Conservation (phyloP, 805 yeast species). For the Saturnispora zaruensis region DNA sequence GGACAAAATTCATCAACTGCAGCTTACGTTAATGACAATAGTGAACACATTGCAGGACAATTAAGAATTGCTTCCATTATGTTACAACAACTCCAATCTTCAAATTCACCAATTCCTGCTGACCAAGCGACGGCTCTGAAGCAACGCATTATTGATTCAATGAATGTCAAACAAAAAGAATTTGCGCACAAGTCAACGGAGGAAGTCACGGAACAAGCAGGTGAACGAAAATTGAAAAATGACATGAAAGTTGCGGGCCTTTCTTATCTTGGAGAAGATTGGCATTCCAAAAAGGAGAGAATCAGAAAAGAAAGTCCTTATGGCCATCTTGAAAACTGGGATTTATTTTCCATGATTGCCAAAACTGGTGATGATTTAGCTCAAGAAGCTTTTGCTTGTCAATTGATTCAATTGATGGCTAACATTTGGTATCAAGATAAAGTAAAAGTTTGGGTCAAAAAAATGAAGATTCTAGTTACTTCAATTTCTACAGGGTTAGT, state of each 20-base stretch:
- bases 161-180: conserved; percentile 69
- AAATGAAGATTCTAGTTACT: conserved; percentile 87
- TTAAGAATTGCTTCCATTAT: conserved; percentile 95
- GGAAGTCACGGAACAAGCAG: conserved; percentile 61
- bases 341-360: conserved; percentile 87
- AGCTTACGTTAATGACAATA: conserved; percentile 11
- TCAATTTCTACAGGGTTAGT: conserved; percentile 87
- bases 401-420: conserved; percentile 78
- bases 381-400: conserved; percentile 98
- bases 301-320: conserved; percentile 69
- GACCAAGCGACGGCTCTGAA: conserved; percentile 61
- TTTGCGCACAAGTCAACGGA: conserved; percentile 17
- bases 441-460: conserved; percentile 81
- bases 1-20: neutral
- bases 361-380: conserved; percentile 94
- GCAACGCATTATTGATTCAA: conserved; percentile 57
- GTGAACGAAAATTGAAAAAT: conserved; percentile 85
- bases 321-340: conserved; percentile 92
- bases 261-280: conserved; percentile 78
- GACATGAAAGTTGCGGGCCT: conserved; percentile 82
- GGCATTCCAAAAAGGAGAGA: conserved; percentile 75
- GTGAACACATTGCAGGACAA: conserved; percentile 63
- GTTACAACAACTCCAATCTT: conserved; percentile 78
- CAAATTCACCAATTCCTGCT: conserved; percentile 40
- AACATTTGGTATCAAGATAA: conserved; percentile 68